These are phyloP conservation scores for Fusarium heterosporum DNA, from an alignment of 2,329 filamentous ascomycete species.

Conservation along the genomic window DNA sequence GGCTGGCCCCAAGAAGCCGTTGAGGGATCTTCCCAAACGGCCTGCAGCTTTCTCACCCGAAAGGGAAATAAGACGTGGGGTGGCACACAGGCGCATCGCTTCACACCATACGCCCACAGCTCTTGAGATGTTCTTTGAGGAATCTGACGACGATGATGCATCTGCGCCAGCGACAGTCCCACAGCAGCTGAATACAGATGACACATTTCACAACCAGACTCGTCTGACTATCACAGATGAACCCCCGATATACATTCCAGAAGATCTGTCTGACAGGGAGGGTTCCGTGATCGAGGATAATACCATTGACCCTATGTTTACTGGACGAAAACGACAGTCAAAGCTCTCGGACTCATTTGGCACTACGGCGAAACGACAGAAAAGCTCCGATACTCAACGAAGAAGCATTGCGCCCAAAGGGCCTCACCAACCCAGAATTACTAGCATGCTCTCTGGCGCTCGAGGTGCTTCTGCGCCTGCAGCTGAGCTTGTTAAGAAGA, in stretches of 20 bases:
- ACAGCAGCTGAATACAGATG: slow-evolving; percentile 37
- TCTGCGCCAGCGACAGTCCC: slow-evolving; percentile 25
- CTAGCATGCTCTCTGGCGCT: slow-evolving; percentile 44
- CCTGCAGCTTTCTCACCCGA: slow-evolving; percentile 53
- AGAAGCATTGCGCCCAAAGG: slow-evolving; percentile 37
- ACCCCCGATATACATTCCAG: neutral
- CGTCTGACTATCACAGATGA: slow-evolving; percentile 40
- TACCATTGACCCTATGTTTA: slow-evolving; percentile 63
- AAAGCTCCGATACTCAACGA: slow-evolving; percentile 31
- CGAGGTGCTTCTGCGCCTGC: slow-evolving; percentile 10
- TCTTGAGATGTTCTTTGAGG: slow-evolving; percentile 58
- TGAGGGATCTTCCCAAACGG: slow-evolving; percentile 47
- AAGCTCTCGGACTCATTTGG: slow-evolving; percentile 45
- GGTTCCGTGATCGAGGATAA: slow-evolving; percentile 63
- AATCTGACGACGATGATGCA: slow-evolving; percentile 58
- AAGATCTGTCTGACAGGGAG: slow-evolving; percentile 47
- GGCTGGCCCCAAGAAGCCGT: slow-evolving; percentile 49
- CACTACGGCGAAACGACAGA: slow-evolving; percentile 45
- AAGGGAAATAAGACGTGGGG: slow-evolving; percentile 58
- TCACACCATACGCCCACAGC: slow-evolving; percentile 45
- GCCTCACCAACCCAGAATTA: slow-evolving; percentile 51
- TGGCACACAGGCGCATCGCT: slow-evolving; percentile 60
- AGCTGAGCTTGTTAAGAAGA: slow-evolving; percentile 29
- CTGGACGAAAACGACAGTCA: slow-evolving; percentile 56
- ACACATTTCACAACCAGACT: slow-evolving; percentile 46